These are phyloP conservation scores for Ensete glaucum DNA, from an alignment of 176 grass and related monocot species.

Conservation along the genomic window DNA sequence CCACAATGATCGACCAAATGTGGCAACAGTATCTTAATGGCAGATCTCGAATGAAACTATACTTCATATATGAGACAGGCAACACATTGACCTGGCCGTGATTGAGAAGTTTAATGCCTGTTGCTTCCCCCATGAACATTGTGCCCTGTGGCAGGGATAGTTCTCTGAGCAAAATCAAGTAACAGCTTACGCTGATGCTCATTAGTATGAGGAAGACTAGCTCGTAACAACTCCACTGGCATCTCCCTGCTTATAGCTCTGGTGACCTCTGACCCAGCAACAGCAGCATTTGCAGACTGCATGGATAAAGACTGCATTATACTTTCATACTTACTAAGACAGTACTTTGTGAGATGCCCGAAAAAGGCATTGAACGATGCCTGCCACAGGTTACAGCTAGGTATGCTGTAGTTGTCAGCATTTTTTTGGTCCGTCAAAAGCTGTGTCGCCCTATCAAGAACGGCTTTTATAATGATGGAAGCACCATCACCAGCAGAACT, in stretches of 20 bases:
- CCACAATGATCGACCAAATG: too few species aligned
- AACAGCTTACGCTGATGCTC: slow-evolving; percentile 56
- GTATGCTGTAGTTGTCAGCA: slow-evolving; percentile 33
- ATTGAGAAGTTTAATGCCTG: slow-evolving; percentile 23
- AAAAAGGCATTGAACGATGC: slow-evolving; percentile 79
- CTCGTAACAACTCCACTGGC: slow-evolving; percentile 65
- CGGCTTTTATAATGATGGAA: slow-evolving; percentile 55
- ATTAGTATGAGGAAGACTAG: slow-evolving; percentile 77
- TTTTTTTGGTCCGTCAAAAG: slow-evolving; percentile 42
- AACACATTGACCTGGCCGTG: slow-evolving; percentile 23
- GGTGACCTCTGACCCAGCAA: slow-evolving; percentile 17
- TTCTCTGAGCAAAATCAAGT: slow-evolving; percentile 59
- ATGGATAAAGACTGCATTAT: slow-evolving; percentile 25
- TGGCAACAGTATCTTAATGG: too few species aligned
- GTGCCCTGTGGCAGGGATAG: slow-evolving; percentile 34
- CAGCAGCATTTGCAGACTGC: slow-evolving; percentile 13
- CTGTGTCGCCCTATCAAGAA: slow-evolving; percentile 53
- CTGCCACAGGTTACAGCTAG: slow-evolving; percentile 55
- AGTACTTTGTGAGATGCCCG: slow-evolving; percentile 50
- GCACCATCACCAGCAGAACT: slow-evolving; percentile 55
- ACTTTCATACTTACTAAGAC: slow-evolving; percentile 57
- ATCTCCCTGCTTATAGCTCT: slow-evolving; percentile 58
- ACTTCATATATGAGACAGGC: neutral
- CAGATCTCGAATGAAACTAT: neutral
- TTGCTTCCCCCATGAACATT: slow-evolving; percentile 22